phyloP scores from a whole-genome alignment of 2,329 filamentous ascomycete species.

The Cadophora luteo-olivacea region DNA sequence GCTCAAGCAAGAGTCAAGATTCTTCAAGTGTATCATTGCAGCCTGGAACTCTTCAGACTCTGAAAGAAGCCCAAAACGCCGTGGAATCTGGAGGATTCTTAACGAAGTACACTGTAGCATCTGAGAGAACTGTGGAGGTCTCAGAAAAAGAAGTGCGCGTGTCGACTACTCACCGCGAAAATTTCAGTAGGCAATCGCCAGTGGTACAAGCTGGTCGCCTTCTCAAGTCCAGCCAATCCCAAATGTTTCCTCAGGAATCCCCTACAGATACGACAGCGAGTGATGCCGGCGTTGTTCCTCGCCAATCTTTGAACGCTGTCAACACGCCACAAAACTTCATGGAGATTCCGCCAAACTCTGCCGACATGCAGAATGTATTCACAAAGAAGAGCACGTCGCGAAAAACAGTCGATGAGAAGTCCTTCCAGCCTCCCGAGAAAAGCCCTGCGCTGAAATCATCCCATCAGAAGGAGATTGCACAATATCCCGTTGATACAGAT shows the following conservation, averaged over 20 bases:
- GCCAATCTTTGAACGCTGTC: background rate
- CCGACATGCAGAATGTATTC: background rate
- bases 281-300: background rate
- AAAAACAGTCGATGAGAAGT: background rate
- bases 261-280: background rate
- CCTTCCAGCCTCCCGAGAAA: background rate
- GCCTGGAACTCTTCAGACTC: slow-evolving; percentile 28
- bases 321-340: slow-evolving; percentile 11
- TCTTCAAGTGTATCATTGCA: slow-evolving; percentile 24
- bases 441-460: background rate
- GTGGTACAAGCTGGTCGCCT: background rate
- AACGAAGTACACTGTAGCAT: slow-evolving; percentile 16
- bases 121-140: slow-evolving; percentile 1
- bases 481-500: background rate
- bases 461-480: background rate
- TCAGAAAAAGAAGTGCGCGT: background rate
- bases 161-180: background rate
- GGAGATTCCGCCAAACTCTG: slow-evolving; percentile 1
- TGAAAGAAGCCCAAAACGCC: slow-evolving; percentile 27
- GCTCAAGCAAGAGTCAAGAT: slow-evolving; percentile 26
- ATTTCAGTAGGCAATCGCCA: background rate
- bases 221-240: background rate
- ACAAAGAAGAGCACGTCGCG: background rate
- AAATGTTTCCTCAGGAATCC: background rate
- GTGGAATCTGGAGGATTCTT: slow-evolving; percentile 21